Evolutionary conservation across 805 yeast species (phyloP).

Genomic region (Candida argentea): DNA sequence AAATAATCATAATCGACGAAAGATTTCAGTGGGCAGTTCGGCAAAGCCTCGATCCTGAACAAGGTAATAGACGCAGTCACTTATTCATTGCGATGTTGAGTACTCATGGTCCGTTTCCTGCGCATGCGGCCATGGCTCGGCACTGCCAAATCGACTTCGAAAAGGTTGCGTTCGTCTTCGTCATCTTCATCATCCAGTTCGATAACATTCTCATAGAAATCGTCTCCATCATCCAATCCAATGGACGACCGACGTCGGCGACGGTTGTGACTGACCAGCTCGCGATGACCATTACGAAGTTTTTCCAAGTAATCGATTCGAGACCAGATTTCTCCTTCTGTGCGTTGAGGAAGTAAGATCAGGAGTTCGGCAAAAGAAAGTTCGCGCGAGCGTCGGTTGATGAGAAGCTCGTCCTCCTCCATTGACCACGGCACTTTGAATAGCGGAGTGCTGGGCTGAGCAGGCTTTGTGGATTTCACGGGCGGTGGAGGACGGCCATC

Average conservation of each 20-base stretch:
- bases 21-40: too few relatives aligned
- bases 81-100: too few relatives aligned
- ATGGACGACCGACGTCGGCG: slow-evolving; percentile 29
- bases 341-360: slow-evolving; percentile 59
- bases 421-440: slow-evolving; percentile 36
- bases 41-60: too few relatives aligned
- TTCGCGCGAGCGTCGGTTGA: slow-evolving; percentile 44
- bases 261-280: slow-evolving; percentile 16
- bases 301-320: slow-evolving; percentile 43
- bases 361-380: slow-evolving; percentile 64
- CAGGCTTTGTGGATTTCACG: slow-evolving; percentile 5
- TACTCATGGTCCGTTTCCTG: too few relatives aligned
- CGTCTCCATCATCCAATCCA: slow-evolving; percentile 34
- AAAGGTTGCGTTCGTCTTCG: slow-evolving; percentile 24
- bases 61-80: too few relatives aligned
- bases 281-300: slow-evolving; percentile 22
- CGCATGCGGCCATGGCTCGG: slow-evolving; percentile 11
- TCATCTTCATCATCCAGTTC: slow-evolving; percentile 17
- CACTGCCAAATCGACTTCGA: slow-evolving; percentile 29
- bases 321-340: slow-evolving; percentile 64
- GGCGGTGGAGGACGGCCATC: too few relatives aligned
- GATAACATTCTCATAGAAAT: slow-evolving; percentile 30
- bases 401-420: slow-evolving; percentile 66
- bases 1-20: too few relatives aligned
- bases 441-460: slow-evolving; percentile 8